These are phyloP conservation scores for Lachnellula arida DNA, from an alignment of 2,329 filamentous ascomycete genomes.

Conservation along the genomic window DNA sequence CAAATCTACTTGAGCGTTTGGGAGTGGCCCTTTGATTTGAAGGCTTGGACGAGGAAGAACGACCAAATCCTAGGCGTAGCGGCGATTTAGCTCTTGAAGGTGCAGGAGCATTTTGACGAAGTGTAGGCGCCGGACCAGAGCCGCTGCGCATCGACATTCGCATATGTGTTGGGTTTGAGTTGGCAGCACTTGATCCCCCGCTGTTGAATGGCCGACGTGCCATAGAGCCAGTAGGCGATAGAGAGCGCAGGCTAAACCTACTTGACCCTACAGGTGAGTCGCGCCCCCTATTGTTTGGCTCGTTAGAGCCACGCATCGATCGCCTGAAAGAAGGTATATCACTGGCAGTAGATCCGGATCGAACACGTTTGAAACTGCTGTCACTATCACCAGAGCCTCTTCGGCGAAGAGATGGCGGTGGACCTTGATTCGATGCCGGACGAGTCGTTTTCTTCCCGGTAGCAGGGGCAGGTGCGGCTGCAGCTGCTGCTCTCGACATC, in stretches of 20 bases:
- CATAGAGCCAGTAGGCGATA: constrained; percentile 59
- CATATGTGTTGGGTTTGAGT: constrained; percentile 43
- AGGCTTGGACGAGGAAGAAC: constrained; percentile 13
- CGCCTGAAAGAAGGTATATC: constrained; percentile 60
- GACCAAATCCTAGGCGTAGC: constrained; percentile 22
- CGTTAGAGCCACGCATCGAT: constrained; percentile 59
- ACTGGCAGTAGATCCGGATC: constrained; percentile 41
- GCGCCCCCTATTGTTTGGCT: constrained; percentile 22
- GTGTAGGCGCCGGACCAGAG: constrained; percentile 28
- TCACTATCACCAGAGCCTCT: constrained; percentile 63
- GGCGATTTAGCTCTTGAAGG: constrained; percentile 15
- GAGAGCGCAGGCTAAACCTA: constrained; percentile 64
- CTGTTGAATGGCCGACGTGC: constrained; percentile 39
- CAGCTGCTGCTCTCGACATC: constrained; percentile 19
- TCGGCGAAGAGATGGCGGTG: constrained; percentile 42
- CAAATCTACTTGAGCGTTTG: constrained; percentile 27
- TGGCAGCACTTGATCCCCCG: constrained; percentile 35
- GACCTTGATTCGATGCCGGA: background rate
- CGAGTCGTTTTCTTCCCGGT: constrained; percentile 10
- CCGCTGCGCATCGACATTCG: constrained; percentile 32
- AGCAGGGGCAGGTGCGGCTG: constrained; percentile 12
- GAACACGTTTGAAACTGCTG: constrained; percentile 72
- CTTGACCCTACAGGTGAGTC: constrained; percentile 43
- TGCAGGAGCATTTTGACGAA: too few relatives aligned
- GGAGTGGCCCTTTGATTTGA: constrained; percentile 15